These are phyloP conservation scores for Penicillium parvum DNA, from an alignment of 495 filamentous ascomycete genomes.

Conservation along the genomic window DNA sequence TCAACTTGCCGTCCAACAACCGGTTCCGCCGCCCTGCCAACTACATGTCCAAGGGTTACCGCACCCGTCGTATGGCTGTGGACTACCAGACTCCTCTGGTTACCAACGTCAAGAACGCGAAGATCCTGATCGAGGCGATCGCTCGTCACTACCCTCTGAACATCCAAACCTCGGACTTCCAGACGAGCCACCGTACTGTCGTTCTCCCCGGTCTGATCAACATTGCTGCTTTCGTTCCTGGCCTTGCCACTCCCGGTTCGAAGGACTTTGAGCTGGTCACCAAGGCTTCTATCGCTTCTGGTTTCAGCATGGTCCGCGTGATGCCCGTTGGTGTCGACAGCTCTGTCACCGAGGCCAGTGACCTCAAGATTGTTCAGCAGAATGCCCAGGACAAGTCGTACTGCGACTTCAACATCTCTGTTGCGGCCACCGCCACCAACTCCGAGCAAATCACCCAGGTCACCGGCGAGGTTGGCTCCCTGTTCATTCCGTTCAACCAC, in stretches of 20 bases:
- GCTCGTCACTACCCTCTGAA: constrained; percentile 80
- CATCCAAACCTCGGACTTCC: constrained; percentile 77
- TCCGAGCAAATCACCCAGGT: constrained; percentile 70
- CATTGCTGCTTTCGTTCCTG: constrained; percentile 76
- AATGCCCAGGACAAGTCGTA: constrained; percentile 63
- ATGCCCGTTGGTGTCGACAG: constrained; percentile 73
- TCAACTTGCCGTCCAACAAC: constrained; percentile 98
- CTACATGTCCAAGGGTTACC: constrained; percentile 97
- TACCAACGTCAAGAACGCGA: constrained; percentile 98
- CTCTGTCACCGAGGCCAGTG: constrained; percentile 67
- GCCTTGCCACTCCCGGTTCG: constrained; percentile 58
- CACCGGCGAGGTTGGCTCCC: constrained; percentile 70
- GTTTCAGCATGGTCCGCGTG: constrained; percentile 80
- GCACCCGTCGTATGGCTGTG: constrained; percentile 93
- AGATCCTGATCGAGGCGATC: constrained; percentile 92
- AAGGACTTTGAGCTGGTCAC: constrained; percentile 67
- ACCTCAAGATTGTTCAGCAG: constrained; percentile 70
- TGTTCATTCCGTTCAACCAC: constrained; percentile 88
- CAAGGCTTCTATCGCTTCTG: constrained; percentile 68
- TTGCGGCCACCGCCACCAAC: constrained; percentile 74
- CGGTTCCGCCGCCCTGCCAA: constrained; percentile 91
- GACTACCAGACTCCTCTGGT: constrained; percentile 97
- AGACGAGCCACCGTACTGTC: constrained; percentile 78
- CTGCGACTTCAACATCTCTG: constrained; percentile 85
- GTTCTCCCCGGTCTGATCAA: constrained; percentile 75